These are phyloP conservation scores for Colletotrichum destructivum DNA, from an alignment of 2,329 filamentous ascomycete genomes.

Conservation along the genomic window DNA sequence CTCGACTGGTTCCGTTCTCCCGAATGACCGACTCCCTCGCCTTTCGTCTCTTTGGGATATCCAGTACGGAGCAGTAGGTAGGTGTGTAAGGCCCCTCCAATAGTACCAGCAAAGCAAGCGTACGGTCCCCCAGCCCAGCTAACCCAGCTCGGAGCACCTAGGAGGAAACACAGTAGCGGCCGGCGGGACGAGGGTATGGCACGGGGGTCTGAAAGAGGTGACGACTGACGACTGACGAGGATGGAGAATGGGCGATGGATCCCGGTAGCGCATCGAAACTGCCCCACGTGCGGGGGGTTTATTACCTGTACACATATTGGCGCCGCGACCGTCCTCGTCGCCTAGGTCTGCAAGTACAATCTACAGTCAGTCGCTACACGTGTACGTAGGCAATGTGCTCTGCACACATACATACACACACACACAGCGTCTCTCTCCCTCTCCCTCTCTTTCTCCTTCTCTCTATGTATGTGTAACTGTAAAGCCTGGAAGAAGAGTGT, in stretches of 20 bases:
- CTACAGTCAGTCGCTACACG: no score
- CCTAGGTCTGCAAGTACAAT: no score
- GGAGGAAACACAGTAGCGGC: not conserved
- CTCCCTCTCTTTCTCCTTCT: not conserved
- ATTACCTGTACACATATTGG: slow-evolving; percentile 4
- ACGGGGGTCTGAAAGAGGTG: not conserved
- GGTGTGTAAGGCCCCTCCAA: not conserved
- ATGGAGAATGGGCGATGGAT: slow-evolving; percentile 24
- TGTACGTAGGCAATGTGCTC: no score
- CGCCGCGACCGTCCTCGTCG: not conserved
- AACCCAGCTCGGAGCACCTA: not conserved
- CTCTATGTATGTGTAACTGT: not conserved
- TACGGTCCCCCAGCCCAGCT: not conserved
- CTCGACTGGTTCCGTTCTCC: no score
- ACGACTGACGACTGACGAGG: slow-evolving; percentile 4
- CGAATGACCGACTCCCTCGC: not conserved
- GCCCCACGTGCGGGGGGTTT: slow-evolving; percentile 39
- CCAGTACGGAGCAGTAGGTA: no score
- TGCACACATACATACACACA: no score
- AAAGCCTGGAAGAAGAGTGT: not conserved
- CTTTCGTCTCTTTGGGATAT: not conserved
- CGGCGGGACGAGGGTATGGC: slow-evolving; percentile 3
- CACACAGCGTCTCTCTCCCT: not conserved
- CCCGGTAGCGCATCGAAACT: slow-evolving; percentile 43
- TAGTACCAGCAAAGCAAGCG: not conserved